These are phyloP conservation scores for Sporisorium graminicola DNA, from an alignment of 1,284 basidiomycete genomes.

Conservation along the genomic window DNA sequence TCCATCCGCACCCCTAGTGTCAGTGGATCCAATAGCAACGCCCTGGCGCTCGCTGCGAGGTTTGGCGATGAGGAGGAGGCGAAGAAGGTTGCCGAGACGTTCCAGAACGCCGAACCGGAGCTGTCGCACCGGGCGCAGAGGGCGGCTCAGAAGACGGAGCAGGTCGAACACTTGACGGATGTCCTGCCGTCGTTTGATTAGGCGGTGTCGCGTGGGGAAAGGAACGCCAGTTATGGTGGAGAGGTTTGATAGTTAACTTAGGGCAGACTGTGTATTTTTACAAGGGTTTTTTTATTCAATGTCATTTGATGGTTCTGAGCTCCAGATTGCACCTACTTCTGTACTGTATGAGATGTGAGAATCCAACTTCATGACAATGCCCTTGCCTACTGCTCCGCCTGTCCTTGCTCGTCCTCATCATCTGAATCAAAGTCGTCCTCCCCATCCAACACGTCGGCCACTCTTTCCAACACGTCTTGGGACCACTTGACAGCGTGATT, in stretches of 20 bases:
- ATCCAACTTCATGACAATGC: too few species aligned
- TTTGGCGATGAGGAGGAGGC: slow-evolving; percentile 24
- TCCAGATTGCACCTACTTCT: too few species aligned
- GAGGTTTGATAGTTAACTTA: background rate
- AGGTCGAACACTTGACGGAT: slow-evolving; percentile 37
- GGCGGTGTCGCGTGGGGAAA: background rate
- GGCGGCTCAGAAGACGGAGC: slow-evolving; percentile 40
- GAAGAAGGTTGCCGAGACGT: slow-evolving; percentile 19
- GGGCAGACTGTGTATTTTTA: background rate
- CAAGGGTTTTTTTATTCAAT: too few species aligned
- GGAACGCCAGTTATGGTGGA: too few species aligned
- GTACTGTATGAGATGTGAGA: too few species aligned
- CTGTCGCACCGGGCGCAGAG: slow-evolving; percentile 36
- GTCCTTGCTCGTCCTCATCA: background rate
- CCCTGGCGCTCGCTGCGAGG: slow-evolving; percentile 25
- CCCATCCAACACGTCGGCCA: slow-evolving; percentile 38
- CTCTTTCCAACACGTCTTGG: slow-evolving; percentile 16
- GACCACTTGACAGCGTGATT: slow-evolving; percentile 50
- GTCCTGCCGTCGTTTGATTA: slow-evolving; percentile 47
- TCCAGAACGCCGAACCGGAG: slow-evolving; percentile 18
- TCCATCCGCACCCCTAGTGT: slow-evolving; percentile 12
- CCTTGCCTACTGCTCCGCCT: too few species aligned
- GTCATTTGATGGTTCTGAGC: too few species aligned
- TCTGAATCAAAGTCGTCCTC: slow-evolving; percentile 2
- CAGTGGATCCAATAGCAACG: slow-evolving; percentile 11